Percentiles rank a stretch among this genome's conserved stretches.
Conservation (phyloP, 768 basidiomycete species). For the Infundibulicybe gibba region DNA sequence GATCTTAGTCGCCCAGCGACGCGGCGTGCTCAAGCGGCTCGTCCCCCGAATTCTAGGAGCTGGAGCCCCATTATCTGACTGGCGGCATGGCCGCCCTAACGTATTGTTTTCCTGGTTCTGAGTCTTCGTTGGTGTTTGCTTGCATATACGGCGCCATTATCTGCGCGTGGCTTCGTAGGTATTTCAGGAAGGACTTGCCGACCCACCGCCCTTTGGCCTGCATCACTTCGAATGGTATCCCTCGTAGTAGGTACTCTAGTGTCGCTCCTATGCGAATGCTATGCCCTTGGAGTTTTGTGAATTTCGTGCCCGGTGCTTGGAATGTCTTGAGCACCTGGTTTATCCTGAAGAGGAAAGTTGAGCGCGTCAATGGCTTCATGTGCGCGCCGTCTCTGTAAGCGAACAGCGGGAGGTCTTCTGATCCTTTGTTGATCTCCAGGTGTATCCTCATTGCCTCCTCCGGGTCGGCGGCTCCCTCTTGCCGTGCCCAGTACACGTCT, state of each 20-base stretch:
- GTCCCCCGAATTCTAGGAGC: no score
- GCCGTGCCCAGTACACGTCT: conserved; percentile 21
- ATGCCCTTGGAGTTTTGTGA: conserved; percentile 21
- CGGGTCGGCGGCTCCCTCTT: conserved; percentile 23
- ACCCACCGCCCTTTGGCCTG: conserved; percentile 32
- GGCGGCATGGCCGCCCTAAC: no score
- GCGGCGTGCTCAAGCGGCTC: no score
- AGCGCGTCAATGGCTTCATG: no score
- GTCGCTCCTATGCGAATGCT: conserved; percentile 25
- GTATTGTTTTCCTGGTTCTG: no score
- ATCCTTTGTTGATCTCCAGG: conserved; percentile 23
- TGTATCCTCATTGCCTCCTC: conserved; percentile 17
- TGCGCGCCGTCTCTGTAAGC: conserved; percentile 13
- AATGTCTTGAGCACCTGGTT: conserved; percentile 14
- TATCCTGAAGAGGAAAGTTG: conserved; percentile 20
- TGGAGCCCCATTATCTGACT: no score
- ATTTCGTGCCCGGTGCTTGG: conserved; percentile 4
- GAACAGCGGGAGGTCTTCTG: conserved; percentile 22
- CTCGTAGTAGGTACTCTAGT: no score
- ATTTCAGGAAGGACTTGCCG: conserved; percentile 18
- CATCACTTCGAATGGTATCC: conserved; percentile 30
- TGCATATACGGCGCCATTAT: no score
- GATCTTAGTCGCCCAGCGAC: no score
- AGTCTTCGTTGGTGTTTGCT: no score
- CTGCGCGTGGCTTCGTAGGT: conserved; percentile 10